phyloP scores from a whole-genome alignment of 305 asterid genomes.

The Andrographis paniculata region DNA sequence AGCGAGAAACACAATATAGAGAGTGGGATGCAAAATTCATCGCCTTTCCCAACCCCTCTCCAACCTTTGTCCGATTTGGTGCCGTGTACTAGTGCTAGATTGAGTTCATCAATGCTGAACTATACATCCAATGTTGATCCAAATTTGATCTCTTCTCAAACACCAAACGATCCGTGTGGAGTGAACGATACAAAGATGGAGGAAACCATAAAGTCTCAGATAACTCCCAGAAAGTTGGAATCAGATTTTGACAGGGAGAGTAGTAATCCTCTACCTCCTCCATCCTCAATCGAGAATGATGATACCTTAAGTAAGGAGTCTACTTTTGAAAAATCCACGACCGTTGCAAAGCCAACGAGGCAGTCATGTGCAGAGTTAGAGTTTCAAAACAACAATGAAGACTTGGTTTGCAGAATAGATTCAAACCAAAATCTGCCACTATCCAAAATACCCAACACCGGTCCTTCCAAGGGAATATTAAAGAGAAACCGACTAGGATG shows the following conservation, averaged over 20 bases:
- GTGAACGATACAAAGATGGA: constrained; percentile 14
- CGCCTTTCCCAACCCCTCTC: constrained; percentile 9
- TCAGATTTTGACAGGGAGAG: constrained; percentile 11
- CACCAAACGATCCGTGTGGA: constrained; percentile 9
- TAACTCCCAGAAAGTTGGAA: constrained; percentile 17
- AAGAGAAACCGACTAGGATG: constrained; percentile 69
- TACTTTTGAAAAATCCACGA: constrained; percentile 18
- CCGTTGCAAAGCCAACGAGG: constrained; percentile 19
- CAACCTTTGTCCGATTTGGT: constrained; percentile 22
- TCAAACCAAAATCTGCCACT: constrained; percentile 17
- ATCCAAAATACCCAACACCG: constrained; percentile 17
- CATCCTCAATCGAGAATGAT: constrained; percentile 8
- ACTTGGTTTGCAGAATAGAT: constrained; percentile 16
- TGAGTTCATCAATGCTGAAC: constrained; percentile 19
- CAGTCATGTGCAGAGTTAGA: constrained; percentile 21
- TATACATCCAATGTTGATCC: constrained; percentile 20
- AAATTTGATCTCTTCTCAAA: constrained; percentile 17
- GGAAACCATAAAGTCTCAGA: constrained; percentile 15
- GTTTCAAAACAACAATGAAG: constrained; percentile 17
- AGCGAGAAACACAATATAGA: neutral
- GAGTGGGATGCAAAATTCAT: constrained; percentile 15
- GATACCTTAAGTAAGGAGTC: constrained; percentile 8
- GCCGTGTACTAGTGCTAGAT: constrained; percentile 15
- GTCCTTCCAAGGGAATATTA: constrained; percentile 50
- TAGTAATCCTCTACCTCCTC: constrained; percentile 16